Evolutionary conservation across 495 filamentous ascomycete genomes (phyloP).

Genomic region (Entonaema liquescens): DNA sequence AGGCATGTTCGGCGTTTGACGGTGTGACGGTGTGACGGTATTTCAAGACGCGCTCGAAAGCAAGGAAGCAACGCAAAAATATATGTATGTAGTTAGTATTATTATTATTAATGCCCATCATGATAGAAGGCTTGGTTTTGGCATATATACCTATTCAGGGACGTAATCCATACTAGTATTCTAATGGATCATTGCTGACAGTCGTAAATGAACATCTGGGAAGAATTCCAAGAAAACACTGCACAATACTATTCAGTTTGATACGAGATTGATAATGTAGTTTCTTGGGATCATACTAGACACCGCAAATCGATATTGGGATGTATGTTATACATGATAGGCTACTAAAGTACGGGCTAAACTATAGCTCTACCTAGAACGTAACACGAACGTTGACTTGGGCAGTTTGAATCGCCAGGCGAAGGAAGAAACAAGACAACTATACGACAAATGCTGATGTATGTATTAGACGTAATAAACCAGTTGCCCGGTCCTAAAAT

Average conservation of each 20-base stretch:
- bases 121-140: background rate
- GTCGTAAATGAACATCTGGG: background rate
- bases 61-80: background rate
- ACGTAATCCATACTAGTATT: background rate
- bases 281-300: background rate
- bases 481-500: slow-evolving; percentile 18
- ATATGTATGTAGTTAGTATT: no score
- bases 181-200: background rate
- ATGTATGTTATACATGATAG: background rate
- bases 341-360: background rate
- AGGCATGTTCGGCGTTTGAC: slow-evolving; percentile 35
- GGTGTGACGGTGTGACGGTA: background rate
- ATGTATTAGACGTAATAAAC: slow-evolving; percentile 29
- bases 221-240: background rate
- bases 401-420: background rate
- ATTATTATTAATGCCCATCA: background rate
- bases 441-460: slow-evolving; percentile 16
- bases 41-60: background rate
- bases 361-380: background rate
- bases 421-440: background rate
- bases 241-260: background rate
- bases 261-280: background rate
- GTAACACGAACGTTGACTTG: background rate
- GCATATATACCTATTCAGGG: background rate
- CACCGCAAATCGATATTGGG: background rate